phyloP scores from a whole-genome alignment of 2,329 filamentous ascomycete species.

The Paracoccidioides brasiliensis region DNA sequence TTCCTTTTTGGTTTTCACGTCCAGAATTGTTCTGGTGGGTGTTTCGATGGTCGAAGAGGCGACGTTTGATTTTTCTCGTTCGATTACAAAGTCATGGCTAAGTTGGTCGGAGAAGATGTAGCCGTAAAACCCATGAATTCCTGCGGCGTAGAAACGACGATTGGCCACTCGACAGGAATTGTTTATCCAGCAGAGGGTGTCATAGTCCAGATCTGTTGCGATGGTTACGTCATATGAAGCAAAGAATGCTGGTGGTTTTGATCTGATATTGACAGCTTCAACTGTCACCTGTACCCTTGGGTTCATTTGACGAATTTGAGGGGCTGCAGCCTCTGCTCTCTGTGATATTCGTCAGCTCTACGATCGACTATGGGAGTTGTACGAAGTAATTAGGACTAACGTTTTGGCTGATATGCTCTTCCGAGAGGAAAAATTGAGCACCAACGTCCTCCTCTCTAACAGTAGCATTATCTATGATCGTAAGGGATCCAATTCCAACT shows the following conservation, averaged over 20 bases:
- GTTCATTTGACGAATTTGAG: conserved; percentile 74
- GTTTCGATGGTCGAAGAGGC: conserved; percentile 53
- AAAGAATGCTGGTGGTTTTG: conserved; percentile 63
- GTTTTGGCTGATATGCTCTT: conserved; percentile 62
- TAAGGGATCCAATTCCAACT: conserved; percentile 80
- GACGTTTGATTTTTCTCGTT: conserved; percentile 70
- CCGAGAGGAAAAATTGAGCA: conserved; percentile 68
- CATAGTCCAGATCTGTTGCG: conserved; percentile 72
- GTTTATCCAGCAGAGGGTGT: conserved; percentile 66
- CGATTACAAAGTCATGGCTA: conserved; percentile 76
- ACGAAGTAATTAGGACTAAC: conserved; percentile 24
- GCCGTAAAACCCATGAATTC: conserved; percentile 79
- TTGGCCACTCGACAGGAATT: conserved; percentile 66
- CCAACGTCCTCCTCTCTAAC: conserved; percentile 72
- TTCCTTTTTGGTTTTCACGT: conserved; percentile 55
- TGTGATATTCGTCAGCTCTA: conserved; percentile 16
- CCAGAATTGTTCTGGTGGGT: conserved; percentile 60
- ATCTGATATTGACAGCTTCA: conserved; percentile 53
- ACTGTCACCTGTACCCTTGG: conserved; percentile 67
- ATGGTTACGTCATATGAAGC: conserved; percentile 71
- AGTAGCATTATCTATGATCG: conserved; percentile 64
- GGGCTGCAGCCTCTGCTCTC: conserved; percentile 66
- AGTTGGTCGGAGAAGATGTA: conserved; percentile 93
- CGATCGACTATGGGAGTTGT: not conserved
- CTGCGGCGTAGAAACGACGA: conserved; percentile 78